Percentiles rank a stretch among this genome's conserved stretches.
These are phyloP conservation scores for Stagonosporopsis chrysanthemi DNA, from an alignment of 2,329 filamentous ascomycete species.

Conservation along the genomic window DNA sequence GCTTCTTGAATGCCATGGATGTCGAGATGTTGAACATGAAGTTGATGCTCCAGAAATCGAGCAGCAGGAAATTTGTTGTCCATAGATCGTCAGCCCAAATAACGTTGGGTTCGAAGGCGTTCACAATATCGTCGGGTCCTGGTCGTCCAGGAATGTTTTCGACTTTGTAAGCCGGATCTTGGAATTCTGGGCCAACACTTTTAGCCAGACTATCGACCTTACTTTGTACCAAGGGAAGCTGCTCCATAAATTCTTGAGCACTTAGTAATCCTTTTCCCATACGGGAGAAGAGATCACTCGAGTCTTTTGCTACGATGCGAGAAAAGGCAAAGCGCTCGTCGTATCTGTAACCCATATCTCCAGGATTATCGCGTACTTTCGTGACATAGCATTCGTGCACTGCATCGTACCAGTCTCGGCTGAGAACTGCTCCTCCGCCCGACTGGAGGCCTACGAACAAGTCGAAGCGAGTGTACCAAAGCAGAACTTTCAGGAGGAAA, in stretches of 20 bases:
- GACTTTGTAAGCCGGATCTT: slow-evolving; percentile 68
- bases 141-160: slow-evolving; percentile 66
- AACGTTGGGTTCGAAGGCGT: slow-evolving; percentile 75
- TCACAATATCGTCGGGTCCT: slow-evolving; percentile 71
- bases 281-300: slow-evolving; percentile 77
- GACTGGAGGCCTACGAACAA: slow-evolving; percentile 84
- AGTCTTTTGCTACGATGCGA: slow-evolving; percentile 78
- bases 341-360: slow-evolving; percentile 70
- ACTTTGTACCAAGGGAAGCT: slow-evolving; percentile 60
- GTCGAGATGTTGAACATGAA: slow-evolving; percentile 83
- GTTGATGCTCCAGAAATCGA: slow-evolving; percentile 80
- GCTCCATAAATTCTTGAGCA: slow-evolving; percentile 68
- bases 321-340: slow-evolving; percentile 71
- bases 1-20: slow-evolving; percentile 62
- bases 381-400: slow-evolving; percentile 69
- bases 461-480: slow-evolving; percentile 94
- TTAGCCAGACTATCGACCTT: slow-evolving; percentile 53
- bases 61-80: slow-evolving; percentile 74
- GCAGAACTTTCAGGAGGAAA: slow-evolving; percentile 74
- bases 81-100: slow-evolving; percentile 72
- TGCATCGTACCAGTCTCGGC: slow-evolving; percentile 78
- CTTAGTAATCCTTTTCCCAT: slow-evolving; percentile 70
- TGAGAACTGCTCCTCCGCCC: slow-evolving; percentile 75
- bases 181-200: slow-evolving; percentile 68
- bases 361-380: slow-evolving; percentile 66